Conservation (phyloP, 371 early-diverging fungal species). For the Lichtheimia ornata region DNA sequence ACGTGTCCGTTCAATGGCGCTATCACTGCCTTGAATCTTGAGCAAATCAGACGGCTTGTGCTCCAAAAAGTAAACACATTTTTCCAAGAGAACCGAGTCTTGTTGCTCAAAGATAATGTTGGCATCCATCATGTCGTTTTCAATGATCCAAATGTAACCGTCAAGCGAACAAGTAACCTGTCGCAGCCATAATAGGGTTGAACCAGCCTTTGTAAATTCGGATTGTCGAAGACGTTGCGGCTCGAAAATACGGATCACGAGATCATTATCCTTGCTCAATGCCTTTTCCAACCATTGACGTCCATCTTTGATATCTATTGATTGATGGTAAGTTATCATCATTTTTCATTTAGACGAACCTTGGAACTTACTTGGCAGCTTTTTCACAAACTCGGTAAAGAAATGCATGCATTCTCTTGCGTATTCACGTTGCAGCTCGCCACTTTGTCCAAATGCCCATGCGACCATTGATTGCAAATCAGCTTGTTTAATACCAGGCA, state of each 20-base stretch:
- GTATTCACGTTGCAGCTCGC: slow-evolving; percentile 56
- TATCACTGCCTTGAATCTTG: slow-evolving; percentile 7
- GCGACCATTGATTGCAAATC: slow-evolving; percentile 50
- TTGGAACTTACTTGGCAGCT: slow-evolving; percentile 20
- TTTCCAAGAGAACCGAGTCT: slow-evolving; percentile 17
- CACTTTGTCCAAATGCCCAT: slow-evolving; percentile 66
- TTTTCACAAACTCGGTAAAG: slow-evolving; percentile 37
- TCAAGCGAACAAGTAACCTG: slow-evolving; percentile 31
- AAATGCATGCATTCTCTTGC: slow-evolving; percentile 61
- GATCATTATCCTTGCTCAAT: slow-evolving; percentile 1
- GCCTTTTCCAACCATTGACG: slow-evolving; percentile 28
- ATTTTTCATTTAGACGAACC: not conserved
- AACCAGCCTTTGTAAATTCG: not conserved
- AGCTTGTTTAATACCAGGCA: slow-evolving; percentile 47
- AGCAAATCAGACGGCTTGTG: slow-evolving; percentile 13
- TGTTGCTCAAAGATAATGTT: slow-evolving; percentile 2
- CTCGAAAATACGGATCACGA: slow-evolving; percentile 24
- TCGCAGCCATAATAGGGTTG: slow-evolving; percentile 25
- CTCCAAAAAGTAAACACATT: slow-evolving; percentile 15
- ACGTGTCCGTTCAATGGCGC: slow-evolving; percentile 14
- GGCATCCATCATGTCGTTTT: slow-evolving; percentile 22
- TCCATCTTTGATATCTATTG: slow-evolving; percentile 12
- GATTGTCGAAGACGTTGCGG: slow-evolving; percentile 13
- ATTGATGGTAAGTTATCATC: not conserved
- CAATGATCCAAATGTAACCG: slow-evolving; percentile 46